Evolutionary conservation across 2,329 filamentous ascomycete species (phyloP), one percentile per base, ranked within the genome.

Genomic region (Venturia asperata): DNA sequence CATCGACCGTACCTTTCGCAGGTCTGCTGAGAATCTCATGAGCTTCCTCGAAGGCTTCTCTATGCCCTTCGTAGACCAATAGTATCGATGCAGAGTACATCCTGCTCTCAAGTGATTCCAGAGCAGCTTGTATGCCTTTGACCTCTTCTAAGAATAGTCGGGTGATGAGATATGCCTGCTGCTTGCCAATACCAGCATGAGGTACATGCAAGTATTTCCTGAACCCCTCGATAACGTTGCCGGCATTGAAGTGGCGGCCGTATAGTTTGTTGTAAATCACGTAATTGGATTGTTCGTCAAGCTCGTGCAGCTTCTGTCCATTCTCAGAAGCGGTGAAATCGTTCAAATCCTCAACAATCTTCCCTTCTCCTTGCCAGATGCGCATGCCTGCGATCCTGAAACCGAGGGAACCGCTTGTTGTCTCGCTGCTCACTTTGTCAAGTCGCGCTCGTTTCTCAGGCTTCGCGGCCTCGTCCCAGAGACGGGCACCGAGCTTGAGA

Each of bases 401-500:
- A 17, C 85, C 85, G 11, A 89, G 76, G 60, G 77, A 81, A 5
- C 80, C 78, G 68, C 81, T 85, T 1, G 86, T 88, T 2, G 85
- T 87, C 68, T 82, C 79, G 19, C 78, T 76, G 5, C 83, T 79
- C 21, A 87, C 83, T 47, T 81, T 80, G 70, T 88, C 86, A 30
- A 88, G 75, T 63, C 83, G 79, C 30, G 76, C 79, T 19, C 84
- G 78, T 73, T 88, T 88, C 39, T 82, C 80, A 0, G 78, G 75
- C 30, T 81, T 80, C 3, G 86, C 83, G 67, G 80, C 80, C 45
- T 96, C 90, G 17, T 90, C 93, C 88, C 92, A 97, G 6, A 99
- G 79, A 41, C 90, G 84, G 62, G 87, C 83, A 55, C 94, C 94
- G 24, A 99, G 85, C 78, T 99, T 99, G 69, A 96, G 85, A 73